phyloP scores from a whole-genome alignment of 1,284 basidiomycete genomes.

The Austroboletus niveus region DNA sequence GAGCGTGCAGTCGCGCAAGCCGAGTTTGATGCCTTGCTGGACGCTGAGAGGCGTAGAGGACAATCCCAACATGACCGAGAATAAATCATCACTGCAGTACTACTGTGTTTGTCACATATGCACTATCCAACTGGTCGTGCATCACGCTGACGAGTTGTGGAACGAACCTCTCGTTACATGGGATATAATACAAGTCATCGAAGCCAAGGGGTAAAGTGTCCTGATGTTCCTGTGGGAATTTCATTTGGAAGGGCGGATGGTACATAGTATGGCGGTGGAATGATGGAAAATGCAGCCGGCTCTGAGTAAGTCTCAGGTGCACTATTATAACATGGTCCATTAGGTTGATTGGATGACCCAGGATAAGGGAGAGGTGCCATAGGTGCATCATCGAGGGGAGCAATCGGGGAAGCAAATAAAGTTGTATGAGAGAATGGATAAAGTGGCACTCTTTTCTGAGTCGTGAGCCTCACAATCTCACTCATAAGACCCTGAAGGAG shows the following conservation, averaged over 20 bases:
- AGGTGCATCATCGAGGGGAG: constrained; percentile 22
- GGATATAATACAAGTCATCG: constrained; percentile 6
- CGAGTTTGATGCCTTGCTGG: constrained; percentile 56
- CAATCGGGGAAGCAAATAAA: constrained; percentile 48
- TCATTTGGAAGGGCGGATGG: constrained; percentile 8
- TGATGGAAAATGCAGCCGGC: constrained; percentile 2
- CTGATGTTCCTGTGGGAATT: constrained; percentile 5
- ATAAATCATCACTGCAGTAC: not conserved
- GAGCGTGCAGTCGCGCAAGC: constrained; percentile 49
- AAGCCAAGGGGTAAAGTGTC: constrained; percentile 7
- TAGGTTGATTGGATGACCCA: constrained; percentile 8
- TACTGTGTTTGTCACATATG: not conserved
- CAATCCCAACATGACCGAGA: constrained; percentile 10
- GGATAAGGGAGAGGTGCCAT: constrained; percentile 41
- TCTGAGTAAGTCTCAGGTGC: constrained; percentile 13
- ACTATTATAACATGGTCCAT: constrained; percentile 7
- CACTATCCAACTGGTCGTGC: not conserved
- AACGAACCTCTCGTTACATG: constrained; percentile 1
- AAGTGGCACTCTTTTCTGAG: constrained; percentile 71
- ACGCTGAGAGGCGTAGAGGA: constrained; percentile 48
- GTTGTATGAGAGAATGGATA: constrained; percentile 74
- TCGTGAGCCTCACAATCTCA: constrained; percentile 79
- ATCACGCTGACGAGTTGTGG: not conserved
- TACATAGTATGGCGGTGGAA: constrained; percentile 8
- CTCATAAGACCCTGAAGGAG: constrained; percentile 80